Percentiles rank a stretch among this genome's conserved stretches.
phyloP scores from a whole-genome alignment of 1,284 basidiomycete genomes.

The Tilletia indica region DNA sequence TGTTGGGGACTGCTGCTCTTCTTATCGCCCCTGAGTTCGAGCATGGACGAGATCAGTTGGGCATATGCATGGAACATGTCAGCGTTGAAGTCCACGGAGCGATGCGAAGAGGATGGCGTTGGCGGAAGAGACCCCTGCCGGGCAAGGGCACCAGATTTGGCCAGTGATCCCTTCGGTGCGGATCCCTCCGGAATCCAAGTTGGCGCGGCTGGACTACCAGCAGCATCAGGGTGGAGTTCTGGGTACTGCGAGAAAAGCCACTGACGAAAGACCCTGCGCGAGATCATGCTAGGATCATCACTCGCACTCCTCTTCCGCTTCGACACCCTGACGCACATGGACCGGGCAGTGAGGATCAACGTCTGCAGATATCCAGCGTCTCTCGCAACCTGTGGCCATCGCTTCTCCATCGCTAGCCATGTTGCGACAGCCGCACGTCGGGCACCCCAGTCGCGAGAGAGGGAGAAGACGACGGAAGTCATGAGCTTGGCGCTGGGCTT shows the following conservation, averaged over 20 bases:
- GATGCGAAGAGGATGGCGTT: not conserved
- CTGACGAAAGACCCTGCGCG: not conserved
- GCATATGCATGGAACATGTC: constrained; percentile 7
- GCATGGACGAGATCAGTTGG: not conserved
- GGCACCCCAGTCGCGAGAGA: not conserved
- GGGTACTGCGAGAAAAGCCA: constrained; percentile 2
- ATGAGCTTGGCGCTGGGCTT: constrained; percentile 4
- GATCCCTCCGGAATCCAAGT: not conserved
- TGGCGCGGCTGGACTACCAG: not conserved
- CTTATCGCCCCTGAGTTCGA: not conserved
- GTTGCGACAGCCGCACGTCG: constrained; percentile 1
- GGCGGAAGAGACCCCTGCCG: not conserved
- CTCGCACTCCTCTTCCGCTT: not conserved
- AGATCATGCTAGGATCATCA: not conserved
- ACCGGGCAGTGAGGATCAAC: not conserved
- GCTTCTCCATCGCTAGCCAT: constrained; percentile 1
- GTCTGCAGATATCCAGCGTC: not conserved
- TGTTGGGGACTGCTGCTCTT: not conserved
- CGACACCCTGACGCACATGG: not conserved
- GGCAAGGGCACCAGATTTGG: not conserved
- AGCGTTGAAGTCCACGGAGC: not conserved
- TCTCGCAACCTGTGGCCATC: not conserved
- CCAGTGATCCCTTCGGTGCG: not conserved
- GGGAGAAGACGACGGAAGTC: not conserved
- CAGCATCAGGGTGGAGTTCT: not conserved